Evolutionary conservation across 768 basidiomycete species (phyloP).

Genomic region (Pisolithus orientalis): DNA sequence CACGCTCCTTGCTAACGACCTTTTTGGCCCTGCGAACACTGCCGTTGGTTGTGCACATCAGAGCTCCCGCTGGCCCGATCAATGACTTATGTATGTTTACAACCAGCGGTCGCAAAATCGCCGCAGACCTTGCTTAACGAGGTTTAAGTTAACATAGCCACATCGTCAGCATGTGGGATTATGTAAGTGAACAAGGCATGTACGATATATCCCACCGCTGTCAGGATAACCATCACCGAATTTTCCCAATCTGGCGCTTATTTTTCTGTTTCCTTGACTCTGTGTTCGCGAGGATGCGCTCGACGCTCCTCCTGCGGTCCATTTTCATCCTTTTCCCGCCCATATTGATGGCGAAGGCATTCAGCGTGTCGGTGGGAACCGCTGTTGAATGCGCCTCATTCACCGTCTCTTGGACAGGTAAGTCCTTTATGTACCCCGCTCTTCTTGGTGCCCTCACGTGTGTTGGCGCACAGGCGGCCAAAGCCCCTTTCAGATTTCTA

Average conservation of each 20-base stretch:
- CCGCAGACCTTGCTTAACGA: no score
- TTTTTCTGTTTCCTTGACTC: constrained; percentile 7
- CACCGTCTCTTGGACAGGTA: constrained; percentile 59
- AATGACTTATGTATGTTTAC: no score
- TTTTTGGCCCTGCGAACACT: no score
- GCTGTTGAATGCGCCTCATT: constrained; percentile 60
- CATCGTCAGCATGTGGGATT: neutral
- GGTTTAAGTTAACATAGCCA: no score
- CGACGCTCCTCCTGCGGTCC: constrained; percentile 16
- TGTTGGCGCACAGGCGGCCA: constrained; percentile 40
- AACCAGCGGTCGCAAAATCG: no score
- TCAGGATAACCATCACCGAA: no score
- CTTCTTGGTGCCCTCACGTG: neutral
- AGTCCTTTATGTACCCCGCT: constrained; percentile 8
- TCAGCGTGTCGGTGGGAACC: constrained; percentile 45
- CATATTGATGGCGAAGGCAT: constrained; percentile 19
- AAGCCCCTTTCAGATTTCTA: constrained; percentile 42
- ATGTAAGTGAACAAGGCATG: neutral
- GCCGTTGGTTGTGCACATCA: no score
- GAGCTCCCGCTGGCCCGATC: no score
- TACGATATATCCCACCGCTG: no score
- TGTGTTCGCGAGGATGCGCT: constrained; percentile 21
- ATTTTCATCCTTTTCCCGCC: constrained; percentile 17
- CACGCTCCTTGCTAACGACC: no score
- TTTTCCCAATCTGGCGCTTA: neutral